Conservation (phyloP, 495 filamentous ascomycete genomes). For the Darksidea phi region DNA sequence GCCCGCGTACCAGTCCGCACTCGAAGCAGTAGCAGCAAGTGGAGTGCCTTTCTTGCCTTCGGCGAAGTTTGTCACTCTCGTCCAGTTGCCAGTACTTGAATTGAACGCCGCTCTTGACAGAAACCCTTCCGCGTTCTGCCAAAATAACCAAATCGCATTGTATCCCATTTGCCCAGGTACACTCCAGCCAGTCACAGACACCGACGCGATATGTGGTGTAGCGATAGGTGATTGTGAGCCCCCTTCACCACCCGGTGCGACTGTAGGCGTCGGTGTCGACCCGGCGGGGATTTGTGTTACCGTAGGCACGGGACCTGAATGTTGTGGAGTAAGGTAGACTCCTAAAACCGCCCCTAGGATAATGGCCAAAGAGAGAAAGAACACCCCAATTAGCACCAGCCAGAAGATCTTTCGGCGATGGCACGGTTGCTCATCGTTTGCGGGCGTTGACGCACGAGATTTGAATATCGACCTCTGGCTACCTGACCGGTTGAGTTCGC, state of each 20-base stretch:
- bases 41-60: conserved; percentile 12
- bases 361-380: conserved; percentile 5
- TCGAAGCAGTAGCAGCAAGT: conserved; percentile 9
- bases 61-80: conserved; percentile 11
- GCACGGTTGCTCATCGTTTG: background rate
- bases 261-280: conserved; percentile 9
- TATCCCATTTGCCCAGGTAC: conserved; percentile 7
- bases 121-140: conserved; percentile 8
- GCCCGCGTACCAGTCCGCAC: conserved; percentile 10
- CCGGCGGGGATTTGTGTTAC: conserved; percentile 15
- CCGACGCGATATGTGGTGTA: conserved; percentile 9
- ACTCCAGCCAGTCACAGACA: conserved; percentile 16
- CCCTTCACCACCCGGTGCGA: background rate
- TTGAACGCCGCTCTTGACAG: conserved; percentile 21
- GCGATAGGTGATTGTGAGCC: background rate
- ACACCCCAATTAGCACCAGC: background rate
- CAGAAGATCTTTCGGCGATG: conserved; percentile 13
- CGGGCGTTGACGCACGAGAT: background rate
- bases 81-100: conserved; percentile 28
- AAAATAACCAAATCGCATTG: conserved; percentile 13
- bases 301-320: background rate
- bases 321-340: conserved; percentile 3
- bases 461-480: background rate
- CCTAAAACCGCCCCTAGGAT: conserved; percentile 23
- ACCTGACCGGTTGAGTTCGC: background rate